Evolutionary conservation across 129 eudicot genomes (phyloP), one percentile per base, ranked within the genome.

Genomic region (Centaurea solstitialis): DNA sequence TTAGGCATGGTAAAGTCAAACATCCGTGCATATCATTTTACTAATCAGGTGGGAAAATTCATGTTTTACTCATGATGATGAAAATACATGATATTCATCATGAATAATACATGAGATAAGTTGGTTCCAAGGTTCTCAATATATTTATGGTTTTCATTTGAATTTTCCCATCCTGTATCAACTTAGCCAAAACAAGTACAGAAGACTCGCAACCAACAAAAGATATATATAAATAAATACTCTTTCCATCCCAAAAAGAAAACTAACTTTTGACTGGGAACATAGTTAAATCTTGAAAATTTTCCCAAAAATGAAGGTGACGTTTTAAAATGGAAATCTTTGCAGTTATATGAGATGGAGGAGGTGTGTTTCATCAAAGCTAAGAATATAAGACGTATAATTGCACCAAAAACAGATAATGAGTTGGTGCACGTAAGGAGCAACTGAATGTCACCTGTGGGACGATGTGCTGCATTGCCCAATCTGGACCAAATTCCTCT

Each of bases 391-490:
- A 57, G 65, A 57, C 22, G 3, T 9, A 57, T 22, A 22, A 57
- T 17, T 57, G 43, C 68, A 26, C 21, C 37, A 22, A 22, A 37
- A 6, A 37, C 62, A 7, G 22, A 57, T 57, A 57, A 7, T 13
- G 68, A 21, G 68, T 64, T 21, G 28, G 30, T 59, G 12, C 74
- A 35, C 0, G 24, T 23, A 22, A 7, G 45, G 40, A n/a, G 22
- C 57, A 61, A 0, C 17, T 69, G 11, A 68, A 30, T 10, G 37
- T 41, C 83, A 95, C 99, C 99, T 96, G 98, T 53, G 99, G 99
- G 73, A 96, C 85, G 12, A 96, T 96, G 80, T 96, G 99, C 90
- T 96, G 95, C 98, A 96, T 96, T 50, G 99, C 95, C 99, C 99
- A 96, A 75, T 96, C 99, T 13, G 99, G 97, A 70, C 99, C 98